These are phyloP conservation scores for Calocybe cyanea DNA, from an alignment of 768 basidiomycete genomes.

Conservation along the genomic window DNA sequence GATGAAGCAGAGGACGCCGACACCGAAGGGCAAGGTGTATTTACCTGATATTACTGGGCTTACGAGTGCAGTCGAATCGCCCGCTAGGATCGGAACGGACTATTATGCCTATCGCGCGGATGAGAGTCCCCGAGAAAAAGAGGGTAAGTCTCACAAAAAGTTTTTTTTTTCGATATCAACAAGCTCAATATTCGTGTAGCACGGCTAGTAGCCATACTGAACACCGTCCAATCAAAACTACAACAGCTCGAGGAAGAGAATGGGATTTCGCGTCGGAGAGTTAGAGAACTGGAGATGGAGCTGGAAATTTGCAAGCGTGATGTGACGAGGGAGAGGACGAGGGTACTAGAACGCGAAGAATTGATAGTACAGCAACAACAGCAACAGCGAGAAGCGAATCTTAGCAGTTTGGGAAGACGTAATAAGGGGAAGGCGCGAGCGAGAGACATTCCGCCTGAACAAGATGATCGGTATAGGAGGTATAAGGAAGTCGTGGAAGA, in stretches of 20 bases:
- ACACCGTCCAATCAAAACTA: slow-evolving; percentile 62
- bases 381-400: slow-evolving; percentile 20
- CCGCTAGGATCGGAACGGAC: slow-evolving; percentile 51
- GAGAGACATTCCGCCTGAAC: not conserved
- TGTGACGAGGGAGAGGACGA: slow-evolving; percentile 64
- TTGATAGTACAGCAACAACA: slow-evolving; percentile 33
- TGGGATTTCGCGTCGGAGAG: slow-evolving; percentile 71
- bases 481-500: slow-evolving; percentile 82
- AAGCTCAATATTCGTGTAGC: no score
- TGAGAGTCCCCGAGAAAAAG: slow-evolving; percentile 50
- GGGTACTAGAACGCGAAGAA: slow-evolving; percentile 56
- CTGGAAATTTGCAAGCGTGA: slow-evolving; percentile 83
- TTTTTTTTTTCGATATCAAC: no score
- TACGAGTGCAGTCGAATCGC: slow-evolving; percentile 74
- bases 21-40: slow-evolving; percentile 42
- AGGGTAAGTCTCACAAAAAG: slow-evolving; percentile 50
- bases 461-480: slow-evolving; percentile 31
- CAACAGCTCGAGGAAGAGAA: slow-evolving; percentile 79
- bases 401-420: slow-evolving; percentile 21
- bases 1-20: slow-evolving; percentile 16
- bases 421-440: slow-evolving; percentile 38
- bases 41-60: slow-evolving; percentile 84
- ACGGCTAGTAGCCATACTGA: slow-evolving; percentile 59
- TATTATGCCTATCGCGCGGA: slow-evolving; percentile 48
- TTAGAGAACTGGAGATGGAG: slow-evolving; percentile 85